A percentile compares a stretch with the other conserved stretches of the same genome.
Conservation (phyloP, 2,329 filamentous ascomycete genomes). For the Grosmannia penicillata region DNA sequence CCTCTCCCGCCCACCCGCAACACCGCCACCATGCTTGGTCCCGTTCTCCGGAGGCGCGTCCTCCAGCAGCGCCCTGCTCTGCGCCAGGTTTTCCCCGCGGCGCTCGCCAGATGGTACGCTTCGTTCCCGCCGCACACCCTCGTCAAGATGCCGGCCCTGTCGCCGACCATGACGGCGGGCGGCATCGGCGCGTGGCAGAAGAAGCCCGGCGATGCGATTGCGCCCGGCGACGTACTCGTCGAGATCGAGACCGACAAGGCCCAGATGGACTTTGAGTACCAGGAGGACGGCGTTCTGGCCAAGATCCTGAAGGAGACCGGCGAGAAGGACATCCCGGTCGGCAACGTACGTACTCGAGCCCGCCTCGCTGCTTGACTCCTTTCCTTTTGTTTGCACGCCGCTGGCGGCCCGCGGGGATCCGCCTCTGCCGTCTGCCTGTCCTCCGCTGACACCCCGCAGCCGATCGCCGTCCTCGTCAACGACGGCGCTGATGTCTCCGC, state of each 20-base stretch:
- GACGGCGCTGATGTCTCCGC: conserved; percentile 76
- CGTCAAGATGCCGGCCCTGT: conserved; percentile 95
- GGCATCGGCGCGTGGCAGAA: conserved; percentile 98
- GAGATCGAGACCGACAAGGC: conserved; percentile 94
- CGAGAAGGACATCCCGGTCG: conserved; percentile 85
- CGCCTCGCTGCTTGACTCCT: conserved; percentile 2
- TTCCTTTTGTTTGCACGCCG: background rate
- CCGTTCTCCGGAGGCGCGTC: conserved; percentile 47
- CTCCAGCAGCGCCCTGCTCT: conserved; percentile 36
- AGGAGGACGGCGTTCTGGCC: conserved; percentile 74
- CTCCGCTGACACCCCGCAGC: conserved; percentile 34
- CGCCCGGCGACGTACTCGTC: conserved; percentile 82
- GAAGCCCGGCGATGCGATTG: conserved; percentile 76
- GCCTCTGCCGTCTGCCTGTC: background rate
- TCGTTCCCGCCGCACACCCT: conserved; percentile 91
- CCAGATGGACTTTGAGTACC: conserved; percentile 87
- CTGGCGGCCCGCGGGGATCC: no score
- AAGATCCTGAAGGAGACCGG: conserved; percentile 89
- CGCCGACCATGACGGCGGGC: conserved; percentile 91
- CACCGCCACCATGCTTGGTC: conserved; percentile 40
- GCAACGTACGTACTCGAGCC: conserved; percentile 72
- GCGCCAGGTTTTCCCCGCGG: conserved; percentile 35
- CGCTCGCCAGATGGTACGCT: conserved; percentile 51
- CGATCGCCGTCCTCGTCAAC: conserved; percentile 89
- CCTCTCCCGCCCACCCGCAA: background rate